phyloP scores from a whole-genome alignment of 768 basidiomycete species.

The Porpolomopsis calyptriformis region DNA sequence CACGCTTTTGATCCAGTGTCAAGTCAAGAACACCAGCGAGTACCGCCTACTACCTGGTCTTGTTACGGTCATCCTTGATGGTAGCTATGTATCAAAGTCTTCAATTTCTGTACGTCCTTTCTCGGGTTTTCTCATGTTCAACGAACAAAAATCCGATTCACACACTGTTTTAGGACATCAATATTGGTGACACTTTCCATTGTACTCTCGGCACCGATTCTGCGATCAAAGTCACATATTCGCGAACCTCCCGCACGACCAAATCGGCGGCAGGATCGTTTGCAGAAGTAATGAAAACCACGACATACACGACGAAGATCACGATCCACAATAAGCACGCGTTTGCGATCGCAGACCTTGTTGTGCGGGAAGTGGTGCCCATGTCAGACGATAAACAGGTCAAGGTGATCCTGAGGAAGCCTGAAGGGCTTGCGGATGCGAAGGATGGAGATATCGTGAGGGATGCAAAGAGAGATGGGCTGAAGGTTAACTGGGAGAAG shows the following conservation, averaged over 20 bases:
- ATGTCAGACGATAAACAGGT: constrained; percentile 31
- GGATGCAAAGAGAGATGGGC: constrained; percentile 18
- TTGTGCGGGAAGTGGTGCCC: constrained; percentile 39
- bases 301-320: constrained; percentile 35
- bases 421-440: constrained; percentile 35
- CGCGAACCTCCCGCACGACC: constrained; percentile 27
- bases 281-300: constrained; percentile 32
- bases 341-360: constrained; percentile 32
- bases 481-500: constrained; percentile 27
- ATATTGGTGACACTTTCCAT: constrained; percentile 38
- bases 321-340: constrained; percentile 38
- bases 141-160: neutral
- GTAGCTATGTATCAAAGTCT: constrained; percentile 47
- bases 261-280: constrained; percentile 31
- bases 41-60: constrained; percentile 45
- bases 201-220: constrained; percentile 45
- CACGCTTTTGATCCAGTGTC: constrained; percentile 23
- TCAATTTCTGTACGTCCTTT: constrained; percentile 28
- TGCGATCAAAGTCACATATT: constrained; percentile 34
- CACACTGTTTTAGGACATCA: constrained; percentile 45
- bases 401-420: constrained; percentile 37
- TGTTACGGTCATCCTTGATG: constrained; percentile 46
- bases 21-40: constrained; percentile 48
- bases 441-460: constrained; percentile 30
- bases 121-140: neutral